Percentiles rank a stretch among this genome's conserved stretches.
Conservation (phyloP, 2,329 filamentous ascomycete species). For the Aspergillus transmontanensis region DNA sequence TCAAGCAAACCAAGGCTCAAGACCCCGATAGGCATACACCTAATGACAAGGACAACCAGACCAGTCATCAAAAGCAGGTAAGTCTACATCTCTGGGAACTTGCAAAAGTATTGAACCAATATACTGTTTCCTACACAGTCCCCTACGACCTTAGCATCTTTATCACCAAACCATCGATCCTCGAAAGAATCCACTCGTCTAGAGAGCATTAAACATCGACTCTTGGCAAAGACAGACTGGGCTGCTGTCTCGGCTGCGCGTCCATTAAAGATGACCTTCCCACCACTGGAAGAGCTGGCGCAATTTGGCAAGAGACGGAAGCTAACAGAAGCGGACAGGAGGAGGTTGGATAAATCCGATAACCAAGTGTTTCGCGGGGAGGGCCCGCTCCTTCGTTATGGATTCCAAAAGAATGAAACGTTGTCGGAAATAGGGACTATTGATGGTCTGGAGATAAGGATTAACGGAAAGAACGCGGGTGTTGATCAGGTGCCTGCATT, state of each 20-base stretch:
- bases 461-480: slow-evolving; percentile 24
- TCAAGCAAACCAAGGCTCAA: not conserved
- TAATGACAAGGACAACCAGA: not conserved
- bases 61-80: not conserved
- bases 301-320: slow-evolving; percentile 39
- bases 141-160: not conserved
- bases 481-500: not conserved
- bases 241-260: slow-evolving; percentile 36
- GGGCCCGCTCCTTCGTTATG: slow-evolving; percentile 5
- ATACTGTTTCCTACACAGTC: not conserved
- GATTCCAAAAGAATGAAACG: slow-evolving; percentile 1
- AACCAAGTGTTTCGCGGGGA: slow-evolving; percentile 3
- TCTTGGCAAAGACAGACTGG: slow-evolving; percentile 42
- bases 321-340: slow-evolving; percentile 34
- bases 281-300: slow-evolving; percentile 30
- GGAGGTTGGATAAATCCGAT: slow-evolving; percentile 22
- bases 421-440: slow-evolving; percentile 10
- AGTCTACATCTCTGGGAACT: not conserved
- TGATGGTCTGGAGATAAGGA: slow-evolving; percentile 25
- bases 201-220: slow-evolving; percentile 32
- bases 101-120: not conserved
- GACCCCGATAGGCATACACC: not conserved
- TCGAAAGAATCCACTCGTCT: slow-evolving; percentile 16
- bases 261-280: slow-evolving; percentile 37
- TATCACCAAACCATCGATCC: not conserved